Percentiles rank a stretch among this genome's conserved stretches.
Conservation (phyloP, 208 protist genomes). For the Leishmania amazonensis region DNA sequence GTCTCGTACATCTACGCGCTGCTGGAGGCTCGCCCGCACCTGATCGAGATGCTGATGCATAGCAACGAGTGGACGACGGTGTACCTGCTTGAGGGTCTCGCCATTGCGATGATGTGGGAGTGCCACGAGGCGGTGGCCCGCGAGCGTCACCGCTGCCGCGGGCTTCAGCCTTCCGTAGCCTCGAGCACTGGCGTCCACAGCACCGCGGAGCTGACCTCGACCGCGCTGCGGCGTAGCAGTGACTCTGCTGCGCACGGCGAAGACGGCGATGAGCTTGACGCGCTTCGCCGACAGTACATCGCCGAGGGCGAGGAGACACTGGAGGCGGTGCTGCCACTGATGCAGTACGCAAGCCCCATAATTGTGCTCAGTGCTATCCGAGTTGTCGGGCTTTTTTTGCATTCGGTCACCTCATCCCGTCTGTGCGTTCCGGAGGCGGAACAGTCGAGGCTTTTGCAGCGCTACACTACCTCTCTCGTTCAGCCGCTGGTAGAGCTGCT, state of each 20-base stretch:
- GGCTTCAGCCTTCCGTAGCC: background rate
- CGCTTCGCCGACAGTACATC: conserved; percentile 16
- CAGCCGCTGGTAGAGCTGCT: conserved; percentile 81
- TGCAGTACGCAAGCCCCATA: conserved; percentile 96
- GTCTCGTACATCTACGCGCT: conserved; percentile 30
- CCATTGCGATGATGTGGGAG: conserved; percentile 42
- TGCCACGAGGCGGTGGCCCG: conserved; percentile 24
- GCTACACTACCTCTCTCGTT: conserved; percentile 82
- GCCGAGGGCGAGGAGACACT: conserved; percentile 70
- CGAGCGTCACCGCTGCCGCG: background rate
- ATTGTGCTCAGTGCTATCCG: conserved; percentile 96
- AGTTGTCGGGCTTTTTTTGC: conserved; percentile 75
- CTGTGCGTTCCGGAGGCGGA: conserved; percentile 19
- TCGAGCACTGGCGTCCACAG: background rate
- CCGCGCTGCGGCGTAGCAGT: background rate
- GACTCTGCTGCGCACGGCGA: conserved; percentile 4
- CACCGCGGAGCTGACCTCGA: background rate
- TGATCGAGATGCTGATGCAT: conserved; percentile 92
- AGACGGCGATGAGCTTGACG: conserved; percentile 10
- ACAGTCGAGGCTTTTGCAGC: conserved; percentile 35
- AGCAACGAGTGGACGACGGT: conserved; percentile 98
- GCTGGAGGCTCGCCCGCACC: conserved; percentile 78
- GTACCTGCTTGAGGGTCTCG: conserved; percentile 96
- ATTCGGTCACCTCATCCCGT: conserved; percentile 35
- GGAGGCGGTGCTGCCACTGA: conserved; percentile 93